These are phyloP conservation scores for Inosperma sp. DNA, from an alignment of 768 basidiomycete genomes.

Conservation along the genomic window DNA sequence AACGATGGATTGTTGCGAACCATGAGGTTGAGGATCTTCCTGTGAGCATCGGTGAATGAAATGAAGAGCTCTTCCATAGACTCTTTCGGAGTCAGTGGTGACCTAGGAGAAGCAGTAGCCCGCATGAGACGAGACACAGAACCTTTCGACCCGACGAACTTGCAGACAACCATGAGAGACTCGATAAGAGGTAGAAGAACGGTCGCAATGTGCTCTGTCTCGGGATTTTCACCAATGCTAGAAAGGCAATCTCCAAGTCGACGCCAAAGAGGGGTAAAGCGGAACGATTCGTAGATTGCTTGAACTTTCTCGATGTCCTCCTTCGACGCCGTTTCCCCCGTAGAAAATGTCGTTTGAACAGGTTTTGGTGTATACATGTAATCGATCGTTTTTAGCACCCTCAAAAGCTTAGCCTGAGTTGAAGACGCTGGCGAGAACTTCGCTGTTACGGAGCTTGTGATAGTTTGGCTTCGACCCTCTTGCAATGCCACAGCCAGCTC, in stretches of 20 bases:
- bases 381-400: conserved; percentile 95
- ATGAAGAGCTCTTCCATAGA: conserved; percentile 90
- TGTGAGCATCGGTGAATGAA: conserved; percentile 87
- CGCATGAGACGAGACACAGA: conserved; percentile 49
- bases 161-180: conserved; percentile 97
- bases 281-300: conserved; percentile 86
- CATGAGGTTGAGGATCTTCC: conserved; percentile 94
- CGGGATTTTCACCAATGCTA: conserved; percentile 72
- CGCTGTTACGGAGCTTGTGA: conserved; percentile 67
- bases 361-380: conserved; percentile 81
- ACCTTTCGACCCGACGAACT: conserved; percentile 75
- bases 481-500: conserved; percentile 65
- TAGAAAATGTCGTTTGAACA: conserved; percentile 24
- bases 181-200: conserved; percentile 94
- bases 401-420: conserved; percentile 90
- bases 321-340: conserved; percentile 33
- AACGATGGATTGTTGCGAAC: conserved; percentile 97
- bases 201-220: conserved; percentile 84
- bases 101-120: conserved; percentile 62
- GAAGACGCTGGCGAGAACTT: conserved; percentile 95
- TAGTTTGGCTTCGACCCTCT: conserved; percentile 47
- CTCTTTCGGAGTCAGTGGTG: conserved; percentile 64
- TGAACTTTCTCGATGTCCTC: conserved; percentile 79
- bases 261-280: conserved; percentile 84
- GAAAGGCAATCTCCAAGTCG: conserved; percentile 86